Conservation (phyloP, 495 filamentous ascomycete species). For the Penicillium cataractarum region DNA sequence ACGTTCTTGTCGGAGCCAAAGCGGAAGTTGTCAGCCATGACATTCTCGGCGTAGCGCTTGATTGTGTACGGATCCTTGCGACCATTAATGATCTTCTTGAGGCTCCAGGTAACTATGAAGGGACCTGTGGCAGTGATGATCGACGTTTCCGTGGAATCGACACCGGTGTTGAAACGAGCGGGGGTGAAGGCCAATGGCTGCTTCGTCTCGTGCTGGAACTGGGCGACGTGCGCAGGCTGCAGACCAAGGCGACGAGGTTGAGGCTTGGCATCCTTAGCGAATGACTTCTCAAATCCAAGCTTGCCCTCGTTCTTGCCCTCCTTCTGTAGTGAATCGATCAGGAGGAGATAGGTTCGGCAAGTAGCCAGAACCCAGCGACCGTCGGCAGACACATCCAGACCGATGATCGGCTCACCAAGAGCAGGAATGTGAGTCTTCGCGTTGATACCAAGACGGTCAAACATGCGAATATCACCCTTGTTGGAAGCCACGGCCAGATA, state of each 20-base stretch:
- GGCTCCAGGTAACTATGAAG: conserved; percentile 94
- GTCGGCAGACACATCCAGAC: conserved; percentile 91
- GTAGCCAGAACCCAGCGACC: conserved; percentile 95
- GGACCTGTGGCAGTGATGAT: conserved; percentile 98
- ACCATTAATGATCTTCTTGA: conserved; percentile 81
- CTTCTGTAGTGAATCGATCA: conserved; percentile 89
- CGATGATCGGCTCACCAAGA: conserved; percentile 92
- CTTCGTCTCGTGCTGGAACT: conserved; percentile 95
- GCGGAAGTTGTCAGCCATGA: conserved; percentile 99
- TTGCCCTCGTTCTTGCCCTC: conserved; percentile 96
- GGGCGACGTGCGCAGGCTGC: conserved; percentile 86
- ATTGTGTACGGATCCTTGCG: conserved; percentile 89
- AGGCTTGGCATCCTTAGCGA: conserved; percentile 89
- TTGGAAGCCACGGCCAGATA: conserved; percentile 96
- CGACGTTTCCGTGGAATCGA: conserved; percentile 77
- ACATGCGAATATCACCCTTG: conserved; percentile 96
- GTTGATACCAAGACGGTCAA: conserved; percentile 94
- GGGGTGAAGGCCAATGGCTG: conserved; percentile 83
- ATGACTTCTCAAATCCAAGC: conserved; percentile 93
- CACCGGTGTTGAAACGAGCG: conserved; percentile 91
- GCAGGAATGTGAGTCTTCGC: conserved; percentile 97
- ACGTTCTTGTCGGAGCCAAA: conserved; percentile 97
- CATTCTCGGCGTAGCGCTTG: conserved; percentile 92
- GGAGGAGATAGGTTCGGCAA: conserved; percentile 90
- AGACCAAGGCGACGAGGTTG: conserved; percentile 89